phyloP scores from a whole-genome alignment of 176 grass and related monocot genomes.

The Musa beccarii region DNA sequence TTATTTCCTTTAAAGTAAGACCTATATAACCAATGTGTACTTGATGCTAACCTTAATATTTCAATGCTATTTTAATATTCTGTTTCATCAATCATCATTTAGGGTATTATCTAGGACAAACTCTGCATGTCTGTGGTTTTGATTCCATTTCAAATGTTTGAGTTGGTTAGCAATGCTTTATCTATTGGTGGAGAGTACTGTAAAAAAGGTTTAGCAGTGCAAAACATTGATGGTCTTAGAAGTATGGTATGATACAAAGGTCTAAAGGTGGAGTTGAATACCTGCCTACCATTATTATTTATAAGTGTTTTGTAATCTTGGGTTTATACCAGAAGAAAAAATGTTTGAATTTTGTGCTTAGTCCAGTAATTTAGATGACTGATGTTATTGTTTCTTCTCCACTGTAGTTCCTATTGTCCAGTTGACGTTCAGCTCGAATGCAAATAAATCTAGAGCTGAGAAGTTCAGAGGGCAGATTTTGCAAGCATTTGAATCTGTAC shows the following conservation, averaged over 20 bases:
- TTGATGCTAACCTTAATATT: no score
- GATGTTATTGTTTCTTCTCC: background rate
- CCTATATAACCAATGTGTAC: no score
- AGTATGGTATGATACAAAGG: background rate
- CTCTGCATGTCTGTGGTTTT: background rate
- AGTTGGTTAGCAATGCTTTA: background rate
- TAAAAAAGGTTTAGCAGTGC: background rate
- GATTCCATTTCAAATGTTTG: background rate
- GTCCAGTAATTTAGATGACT: background rate
- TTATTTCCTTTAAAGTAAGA: no score
- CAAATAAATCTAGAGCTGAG: constrained; percentile 77
- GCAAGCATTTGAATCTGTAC: constrained; percentile 80
- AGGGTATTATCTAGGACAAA: background rate
- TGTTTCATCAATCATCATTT: background rate
- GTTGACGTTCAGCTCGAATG: constrained; percentile 54
- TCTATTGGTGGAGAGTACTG: background rate
- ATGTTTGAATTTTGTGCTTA: no score
- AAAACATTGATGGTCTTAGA: background rate
- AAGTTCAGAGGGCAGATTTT: constrained; percentile 82
- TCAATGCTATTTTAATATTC: background rate
- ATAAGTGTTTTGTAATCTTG: background rate
- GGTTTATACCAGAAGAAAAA: no score
- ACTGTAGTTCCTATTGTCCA: constrained; percentile 68
- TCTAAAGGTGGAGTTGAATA: background rate
- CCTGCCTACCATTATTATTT: background rate